Evolutionary conservation across 2,329 filamentous ascomycete genomes (phyloP).

Genomic region (Fusarium clavum): DNA sequence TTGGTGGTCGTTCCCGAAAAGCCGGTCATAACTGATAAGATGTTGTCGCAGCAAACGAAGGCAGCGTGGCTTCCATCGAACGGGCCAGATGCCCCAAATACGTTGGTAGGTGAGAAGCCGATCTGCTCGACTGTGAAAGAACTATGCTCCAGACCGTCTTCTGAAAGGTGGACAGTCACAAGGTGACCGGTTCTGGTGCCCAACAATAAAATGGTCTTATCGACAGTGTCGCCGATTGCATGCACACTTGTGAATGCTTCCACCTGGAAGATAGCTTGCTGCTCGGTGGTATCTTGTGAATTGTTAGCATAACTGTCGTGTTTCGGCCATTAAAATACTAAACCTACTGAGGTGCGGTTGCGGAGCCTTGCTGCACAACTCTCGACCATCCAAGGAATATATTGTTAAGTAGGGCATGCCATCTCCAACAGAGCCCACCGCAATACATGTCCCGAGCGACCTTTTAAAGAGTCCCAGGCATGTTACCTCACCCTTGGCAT

Average conservation of each 20-base stretch:
- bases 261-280: constrained; percentile 20
- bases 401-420: constrained; percentile 51
- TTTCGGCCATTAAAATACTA: background rate
- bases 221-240: constrained; percentile 44
- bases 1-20: constrained; percentile 46
- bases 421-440: constrained; percentile 52
- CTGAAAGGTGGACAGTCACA: constrained; percentile 52
- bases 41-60: constrained; percentile 63
- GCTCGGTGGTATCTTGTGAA: background rate
- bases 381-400: constrained; percentile 45
- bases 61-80: constrained; percentile 48
- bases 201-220: constrained; percentile 52
- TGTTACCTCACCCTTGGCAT: constrained; percentile 61
- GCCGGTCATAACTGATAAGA: constrained; percentile 57
- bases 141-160: constrained; percentile 37
- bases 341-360: constrained; percentile 28
- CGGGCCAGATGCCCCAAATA: constrained; percentile 46
- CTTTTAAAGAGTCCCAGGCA: constrained; percentile 56
- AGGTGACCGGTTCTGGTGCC: constrained; percentile 67
- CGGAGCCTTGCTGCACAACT: constrained; percentile 32
- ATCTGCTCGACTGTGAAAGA: constrained; percentile 50
- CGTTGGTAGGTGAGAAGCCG: constrained; percentile 52
- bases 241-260: constrained; percentile 63
- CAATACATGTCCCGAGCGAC: constrained; percentile 44
- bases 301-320: constrained; percentile 9